phyloP scores from a whole-genome alignment of 768 basidiomycete species.

The Mycena indigotica region DNA sequence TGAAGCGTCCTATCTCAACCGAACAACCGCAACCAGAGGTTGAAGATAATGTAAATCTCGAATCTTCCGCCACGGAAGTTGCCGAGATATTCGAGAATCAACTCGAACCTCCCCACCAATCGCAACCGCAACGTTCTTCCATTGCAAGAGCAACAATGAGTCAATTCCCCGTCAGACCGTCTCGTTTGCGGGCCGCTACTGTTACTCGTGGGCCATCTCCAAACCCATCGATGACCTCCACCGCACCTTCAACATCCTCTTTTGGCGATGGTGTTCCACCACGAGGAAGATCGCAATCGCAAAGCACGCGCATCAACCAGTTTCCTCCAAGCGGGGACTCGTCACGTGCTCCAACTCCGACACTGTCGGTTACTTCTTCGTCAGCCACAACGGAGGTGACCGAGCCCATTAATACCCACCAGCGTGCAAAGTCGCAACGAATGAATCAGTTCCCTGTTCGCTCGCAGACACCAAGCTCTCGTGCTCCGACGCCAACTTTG shows the following conservation, averaged over 20 bases:
- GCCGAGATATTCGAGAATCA: not conserved
- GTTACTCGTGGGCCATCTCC: too few species aligned
- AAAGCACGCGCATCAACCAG: not conserved
- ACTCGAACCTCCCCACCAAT: not conserved
- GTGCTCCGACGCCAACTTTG: not conserved
- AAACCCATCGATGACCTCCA: too few species aligned
- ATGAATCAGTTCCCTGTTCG: not conserved
- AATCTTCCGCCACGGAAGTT: not conserved
- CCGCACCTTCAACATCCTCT: too few species aligned
- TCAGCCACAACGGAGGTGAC: not conserved
- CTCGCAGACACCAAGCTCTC: not conserved
- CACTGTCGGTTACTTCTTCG: not conserved
- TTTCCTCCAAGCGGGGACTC: not conserved
- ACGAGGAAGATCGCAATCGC: not conserved
- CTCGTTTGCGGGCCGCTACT: not conserved
- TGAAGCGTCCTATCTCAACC: too few species aligned
- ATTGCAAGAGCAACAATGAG: not conserved
- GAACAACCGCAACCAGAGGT: too few species aligned
- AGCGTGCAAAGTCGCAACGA: not conserved
- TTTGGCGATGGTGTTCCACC: not conserved
- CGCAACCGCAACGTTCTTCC: conserved; percentile 1
- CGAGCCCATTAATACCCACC: too few species aligned
- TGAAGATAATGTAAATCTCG: too few species aligned
- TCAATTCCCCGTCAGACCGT: not conserved
- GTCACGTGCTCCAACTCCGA: not conserved